phyloP scores from a whole-genome alignment of 164 flowering plant species.

The Paratinospora sagittata region DNA sequence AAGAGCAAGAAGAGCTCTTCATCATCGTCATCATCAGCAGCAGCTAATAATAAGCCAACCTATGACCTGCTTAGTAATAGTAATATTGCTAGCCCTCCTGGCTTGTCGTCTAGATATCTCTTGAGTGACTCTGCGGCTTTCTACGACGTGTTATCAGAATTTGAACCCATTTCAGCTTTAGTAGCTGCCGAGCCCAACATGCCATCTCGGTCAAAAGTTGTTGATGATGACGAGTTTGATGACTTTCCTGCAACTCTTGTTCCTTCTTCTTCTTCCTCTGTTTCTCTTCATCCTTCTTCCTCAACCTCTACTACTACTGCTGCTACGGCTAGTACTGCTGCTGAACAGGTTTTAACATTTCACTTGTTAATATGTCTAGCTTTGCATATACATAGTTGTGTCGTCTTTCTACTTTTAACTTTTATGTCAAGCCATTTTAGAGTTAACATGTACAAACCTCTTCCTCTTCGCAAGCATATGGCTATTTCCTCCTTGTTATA shows the following conservation, averaged over 20 bases:
- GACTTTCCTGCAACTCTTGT: neutral
- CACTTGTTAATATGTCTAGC: no score
- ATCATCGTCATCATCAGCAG: no score
- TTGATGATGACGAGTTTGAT: neutral
- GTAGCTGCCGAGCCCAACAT: slow-evolving; percentile 16
- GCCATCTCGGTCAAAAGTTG: neutral
- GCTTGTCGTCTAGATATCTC: slow-evolving; percentile 51
- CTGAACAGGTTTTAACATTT: no score
- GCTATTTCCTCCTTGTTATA: no score
- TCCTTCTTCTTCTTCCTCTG: neutral
- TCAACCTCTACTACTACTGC: slow-evolving; percentile 25
- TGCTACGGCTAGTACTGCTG: no score
- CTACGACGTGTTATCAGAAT: slow-evolving; percentile 28
- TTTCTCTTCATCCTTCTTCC: slow-evolving; percentile 15
- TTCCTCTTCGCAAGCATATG: no score
- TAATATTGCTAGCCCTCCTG: slow-evolving; percentile 29
- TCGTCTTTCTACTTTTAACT: no score
- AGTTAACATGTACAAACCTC: no score
- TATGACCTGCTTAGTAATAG: neutral
- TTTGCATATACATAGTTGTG: no score
- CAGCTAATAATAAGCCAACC: slow-evolving; percentile 18
- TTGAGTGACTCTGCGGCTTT: slow-evolving; percentile 38
- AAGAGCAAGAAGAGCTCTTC: slow-evolving; percentile 25
- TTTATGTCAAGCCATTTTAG: no score
- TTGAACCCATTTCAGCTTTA: slow-evolving; percentile 21